Evolutionary conservation across 768 basidiomycete genomes (phyloP).

Genomic region (Omphalotus guepiniiformis): DNA sequence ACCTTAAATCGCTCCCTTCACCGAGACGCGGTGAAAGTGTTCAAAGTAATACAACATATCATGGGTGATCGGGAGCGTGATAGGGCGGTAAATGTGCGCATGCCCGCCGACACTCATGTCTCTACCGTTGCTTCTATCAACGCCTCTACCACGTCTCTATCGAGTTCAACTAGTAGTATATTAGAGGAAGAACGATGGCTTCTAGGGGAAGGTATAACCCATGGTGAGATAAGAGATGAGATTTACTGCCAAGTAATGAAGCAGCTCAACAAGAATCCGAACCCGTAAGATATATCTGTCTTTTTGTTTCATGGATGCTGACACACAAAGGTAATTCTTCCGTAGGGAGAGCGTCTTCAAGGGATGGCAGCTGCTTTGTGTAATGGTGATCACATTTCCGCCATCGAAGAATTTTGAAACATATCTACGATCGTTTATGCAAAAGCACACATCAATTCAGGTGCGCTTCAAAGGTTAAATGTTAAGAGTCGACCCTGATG

Average conservation of each 20-base stretch:
- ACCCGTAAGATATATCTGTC: conserved; percentile 44
- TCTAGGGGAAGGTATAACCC: conserved; percentile 69
- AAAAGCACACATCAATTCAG: conserved; percentile 57
- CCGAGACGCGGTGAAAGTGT: conserved; percentile 77
- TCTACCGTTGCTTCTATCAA: conserved; percentile 43
- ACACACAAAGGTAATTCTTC: conserved; percentile 4
- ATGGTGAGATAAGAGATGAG: conserved; percentile 88
- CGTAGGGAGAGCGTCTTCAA: conserved; percentile 79
- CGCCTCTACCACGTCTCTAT: conserved; percentile 43
- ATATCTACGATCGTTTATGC: conserved; percentile 77
- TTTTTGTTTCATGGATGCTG: neutral
- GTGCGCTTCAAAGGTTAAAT: too few relatives aligned
- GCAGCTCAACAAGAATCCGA: conserved; percentile 81
- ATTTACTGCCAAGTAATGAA: conserved; percentile 93
- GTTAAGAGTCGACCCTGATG: too few relatives aligned
- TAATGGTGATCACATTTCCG: conserved; percentile 86
- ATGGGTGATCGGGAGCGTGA: conserved; percentile 92
- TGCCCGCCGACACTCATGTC: conserved; percentile 38
- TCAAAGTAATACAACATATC: conserved; percentile 86
- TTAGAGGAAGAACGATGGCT: conserved; percentile 89
- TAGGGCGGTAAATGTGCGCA: conserved; percentile 45
- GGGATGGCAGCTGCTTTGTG: conserved; percentile 92
- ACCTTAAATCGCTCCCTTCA: conserved; percentile 59
- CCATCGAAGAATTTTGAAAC: conserved; percentile 92
- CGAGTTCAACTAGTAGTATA: conserved; percentile 32